A percentile compares a stretch with the other conserved stretches of the same genome.
These are phyloP conservation scores for Solanum commersonii DNA, from an alignment of 257 asterid genomes.

Conservation along the genomic window DNA sequence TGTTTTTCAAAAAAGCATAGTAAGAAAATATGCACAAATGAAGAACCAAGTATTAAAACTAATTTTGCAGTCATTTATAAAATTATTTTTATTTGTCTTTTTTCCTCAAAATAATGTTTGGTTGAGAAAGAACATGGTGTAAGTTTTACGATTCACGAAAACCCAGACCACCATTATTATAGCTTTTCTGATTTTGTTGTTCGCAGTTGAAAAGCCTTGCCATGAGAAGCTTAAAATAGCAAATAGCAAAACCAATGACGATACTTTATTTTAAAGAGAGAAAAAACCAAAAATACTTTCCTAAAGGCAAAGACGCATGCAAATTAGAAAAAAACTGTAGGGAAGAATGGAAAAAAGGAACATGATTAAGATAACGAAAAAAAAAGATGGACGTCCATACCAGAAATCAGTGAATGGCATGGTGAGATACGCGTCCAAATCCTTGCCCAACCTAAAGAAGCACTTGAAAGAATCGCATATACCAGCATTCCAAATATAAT, in stretches of 20 bases:
- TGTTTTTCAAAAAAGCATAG: background rate
- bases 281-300: background rate
- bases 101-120: background rate
- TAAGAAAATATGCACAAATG: background rate
- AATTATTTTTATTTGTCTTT: background rate
- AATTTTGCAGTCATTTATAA: background rate
- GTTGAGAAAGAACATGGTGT: background rate
- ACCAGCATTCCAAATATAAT: background rate
- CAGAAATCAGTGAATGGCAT: background rate
- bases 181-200: background rate
- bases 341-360: background rate
- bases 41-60: background rate
- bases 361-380: background rate
- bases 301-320: background rate
- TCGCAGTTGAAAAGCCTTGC: no score
- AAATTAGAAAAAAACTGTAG: background rate
- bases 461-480: background rate
- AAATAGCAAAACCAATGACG: background rate
- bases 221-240: background rate
- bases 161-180: background rate
- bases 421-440: background rate
- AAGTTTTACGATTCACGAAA: background rate
- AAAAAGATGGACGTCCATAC: background rate
- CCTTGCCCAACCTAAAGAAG: background rate
- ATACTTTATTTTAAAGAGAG: no score